Percentiles rank a stretch among this genome's conserved stretches.
These are phyloP conservation scores for Pestalotiopsis sp. DNA, from an alignment of 2,329 filamentous ascomycete genomes.

Conservation along the genomic window DNA sequence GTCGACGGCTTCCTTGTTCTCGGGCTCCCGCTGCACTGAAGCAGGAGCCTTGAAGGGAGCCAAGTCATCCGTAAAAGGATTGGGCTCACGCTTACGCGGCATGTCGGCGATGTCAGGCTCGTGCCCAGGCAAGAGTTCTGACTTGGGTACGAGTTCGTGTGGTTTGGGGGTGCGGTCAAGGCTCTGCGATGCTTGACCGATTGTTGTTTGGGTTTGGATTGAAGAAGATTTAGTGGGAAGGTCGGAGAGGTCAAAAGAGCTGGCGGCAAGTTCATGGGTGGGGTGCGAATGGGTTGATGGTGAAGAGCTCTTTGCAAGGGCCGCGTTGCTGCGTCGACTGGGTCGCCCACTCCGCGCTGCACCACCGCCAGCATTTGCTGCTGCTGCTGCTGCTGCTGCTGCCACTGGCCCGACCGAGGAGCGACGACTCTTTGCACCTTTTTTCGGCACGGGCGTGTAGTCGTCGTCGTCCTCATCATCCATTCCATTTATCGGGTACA, in stretches of 20 bases:
- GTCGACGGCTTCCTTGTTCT: conserved; percentile 49
- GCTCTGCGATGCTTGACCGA: not conserved
- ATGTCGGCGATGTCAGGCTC: not conserved
- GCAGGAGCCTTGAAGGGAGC: conserved; percentile 15
- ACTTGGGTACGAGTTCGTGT: not conserved
- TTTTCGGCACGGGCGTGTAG: conserved; percentile 45
- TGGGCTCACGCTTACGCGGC: not conserved
- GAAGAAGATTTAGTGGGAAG: not conserved
- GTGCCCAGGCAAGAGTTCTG: not conserved
- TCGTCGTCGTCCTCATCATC: conserved; percentile 45
- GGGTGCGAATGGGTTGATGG: not conserved
- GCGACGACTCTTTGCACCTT: conserved; percentile 25
- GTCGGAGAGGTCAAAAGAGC: not conserved
- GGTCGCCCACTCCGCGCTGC: conserved; percentile 6
- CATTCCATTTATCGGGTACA: conserved; percentile 16
- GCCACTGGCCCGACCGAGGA: conserved; percentile 15
- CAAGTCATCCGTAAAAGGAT: not conserved
- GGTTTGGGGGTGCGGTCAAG: not conserved
- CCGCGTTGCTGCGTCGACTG: conserved; percentile 15
- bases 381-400: conserved; percentile 11
- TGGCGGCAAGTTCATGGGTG: not conserved
- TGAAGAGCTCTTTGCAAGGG: conserved; percentile 19
- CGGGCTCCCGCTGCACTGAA: conserved; percentile 22
- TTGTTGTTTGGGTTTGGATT: not conserved
- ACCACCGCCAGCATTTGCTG: conserved; percentile 12